A percentile compares a stretch with the other conserved stretches of the same genome.
Conservation (phyloP, 2,329 filamentous ascomycete genomes). For the Diaporthe velutina region DNA sequence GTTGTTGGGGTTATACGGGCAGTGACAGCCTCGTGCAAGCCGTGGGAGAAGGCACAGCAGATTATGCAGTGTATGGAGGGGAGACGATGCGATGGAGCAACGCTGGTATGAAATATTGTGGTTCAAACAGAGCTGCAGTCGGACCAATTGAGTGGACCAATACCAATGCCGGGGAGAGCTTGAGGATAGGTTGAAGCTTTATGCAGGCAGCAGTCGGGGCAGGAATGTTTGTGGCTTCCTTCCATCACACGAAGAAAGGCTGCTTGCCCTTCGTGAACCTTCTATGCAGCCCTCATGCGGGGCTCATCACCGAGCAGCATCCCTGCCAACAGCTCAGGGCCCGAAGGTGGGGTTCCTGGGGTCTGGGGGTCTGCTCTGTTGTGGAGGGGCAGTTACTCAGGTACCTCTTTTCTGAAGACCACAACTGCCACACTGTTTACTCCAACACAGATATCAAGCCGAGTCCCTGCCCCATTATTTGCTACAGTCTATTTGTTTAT, state of each 20-base stretch:
- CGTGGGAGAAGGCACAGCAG: neutral
- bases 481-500: neutral
- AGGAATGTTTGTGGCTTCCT: slow-evolving; percentile 42
- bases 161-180: neutral
- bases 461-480: neutral
- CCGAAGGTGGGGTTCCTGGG: slow-evolving; percentile 12
- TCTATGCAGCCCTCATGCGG: slow-evolving; percentile 38
- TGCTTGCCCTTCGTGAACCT: slow-evolving; percentile 36
- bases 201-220: slow-evolving; percentile 13
- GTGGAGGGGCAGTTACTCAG: neutral
- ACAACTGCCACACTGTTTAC: neutral
- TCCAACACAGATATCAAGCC: neutral
- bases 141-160: neutral
- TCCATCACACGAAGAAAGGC: slow-evolving; percentile 37
- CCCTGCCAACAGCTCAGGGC: slow-evolving; percentile 27
- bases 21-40: neutral
- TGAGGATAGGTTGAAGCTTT: slow-evolving; percentile 15
- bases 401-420: too few relatives aligned
- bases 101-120: neutral
- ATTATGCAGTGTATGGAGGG: neutral
- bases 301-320: slow-evolving; percentile 14
- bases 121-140: neutral
- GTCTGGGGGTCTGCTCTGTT: neutral
- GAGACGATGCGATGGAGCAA: neutral
- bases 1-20: neutral